phyloP scores from a whole-genome alignment of 306 rosid species.

The Geum urbanum region DNA sequence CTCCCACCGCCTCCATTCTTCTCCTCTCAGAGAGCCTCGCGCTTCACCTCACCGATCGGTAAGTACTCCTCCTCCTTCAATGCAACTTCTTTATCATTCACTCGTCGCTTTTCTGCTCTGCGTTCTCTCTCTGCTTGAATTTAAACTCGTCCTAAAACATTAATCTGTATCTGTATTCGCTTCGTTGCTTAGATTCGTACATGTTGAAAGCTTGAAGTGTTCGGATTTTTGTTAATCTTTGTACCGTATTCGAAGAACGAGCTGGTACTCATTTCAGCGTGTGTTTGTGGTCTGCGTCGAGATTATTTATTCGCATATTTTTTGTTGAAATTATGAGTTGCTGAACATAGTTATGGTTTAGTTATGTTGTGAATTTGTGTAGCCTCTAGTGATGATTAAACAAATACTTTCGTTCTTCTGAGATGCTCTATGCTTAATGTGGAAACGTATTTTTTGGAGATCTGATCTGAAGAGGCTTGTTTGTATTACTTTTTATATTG shows the following conservation, averaged over 20 bases:
- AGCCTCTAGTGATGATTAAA: conserved; percentile 16
- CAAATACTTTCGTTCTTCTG: conserved; percentile 18
- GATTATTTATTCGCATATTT: too few species aligned
- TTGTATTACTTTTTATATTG: background rate
- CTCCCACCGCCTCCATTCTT: background rate
- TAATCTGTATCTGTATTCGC: background rate
- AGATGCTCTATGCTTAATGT: conserved; percentile 25
- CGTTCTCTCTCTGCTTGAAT: background rate
- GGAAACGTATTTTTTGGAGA: conserved; percentile 57
- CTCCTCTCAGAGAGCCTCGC: background rate
- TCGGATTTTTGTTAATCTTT: background rate
- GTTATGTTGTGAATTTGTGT: background rate
- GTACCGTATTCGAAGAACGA: background rate
- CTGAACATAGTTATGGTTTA: background rate
- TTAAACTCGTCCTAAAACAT: background rate
- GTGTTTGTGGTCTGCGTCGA: too few species aligned
- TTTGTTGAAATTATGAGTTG: background rate
- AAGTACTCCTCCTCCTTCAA: background rate
- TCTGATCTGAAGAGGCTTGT: conserved; percentile 84
- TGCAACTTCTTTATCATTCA: background rate
- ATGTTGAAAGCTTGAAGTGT: background rate
- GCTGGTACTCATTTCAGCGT: background rate
- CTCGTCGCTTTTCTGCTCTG: background rate
- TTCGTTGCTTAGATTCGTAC: background rate
- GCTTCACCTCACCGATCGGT: background rate